Evolutionary conservation across 2,329 filamentous ascomycete genomes (phyloP), one percentile per base, ranked within the genome.

Genomic region (Ilyonectria sp.): DNA sequence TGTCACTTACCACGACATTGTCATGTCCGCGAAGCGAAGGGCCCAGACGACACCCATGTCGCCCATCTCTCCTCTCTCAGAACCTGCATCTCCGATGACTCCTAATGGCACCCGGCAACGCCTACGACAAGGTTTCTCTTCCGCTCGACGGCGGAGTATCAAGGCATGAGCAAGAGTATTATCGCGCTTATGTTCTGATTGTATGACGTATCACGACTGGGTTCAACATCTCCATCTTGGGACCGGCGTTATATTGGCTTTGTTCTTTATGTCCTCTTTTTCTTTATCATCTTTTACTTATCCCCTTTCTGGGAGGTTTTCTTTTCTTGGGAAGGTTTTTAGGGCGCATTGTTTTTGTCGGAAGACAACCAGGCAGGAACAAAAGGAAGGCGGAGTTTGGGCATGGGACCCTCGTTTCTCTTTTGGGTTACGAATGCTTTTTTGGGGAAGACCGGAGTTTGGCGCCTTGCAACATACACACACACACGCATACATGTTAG

Each of bases 1-100:
- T n/a, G 73, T 82, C 33, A 86, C 81, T 7, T 87, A 86, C 75
- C 82, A 84, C 53, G 84, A 87, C 47, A 84, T 87, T 56, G 77
- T 87, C 49, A 79, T 74, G 69, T 77, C 80, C 0, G 81, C 84
- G 43, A 83, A 82, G 75, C 84, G 83, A 75, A 85, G 72, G 54
- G 72, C 72, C 59, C 74, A 77, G 35, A 72, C 70, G 31, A 68
- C 74, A 11, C 71, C 72, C 59, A 71, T 72, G 68, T 76, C 75
- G 53, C 76, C 76, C 53, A 77, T 69, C 67, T 76, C 74, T 31
- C 73, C 74, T 17, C 75, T 76, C 71, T 76, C 62, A 47, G 77
- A 64, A 61, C 74, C 71, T 15, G 69, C 67, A 66, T 70, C 74
- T 35, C 74, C 74, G 33, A 73, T 75, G 73, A 76, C 74, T 29